phyloP scores from a whole-genome alignment of 2,329 filamentous ascomycete species.

The Mariannaea elegans region DNA sequence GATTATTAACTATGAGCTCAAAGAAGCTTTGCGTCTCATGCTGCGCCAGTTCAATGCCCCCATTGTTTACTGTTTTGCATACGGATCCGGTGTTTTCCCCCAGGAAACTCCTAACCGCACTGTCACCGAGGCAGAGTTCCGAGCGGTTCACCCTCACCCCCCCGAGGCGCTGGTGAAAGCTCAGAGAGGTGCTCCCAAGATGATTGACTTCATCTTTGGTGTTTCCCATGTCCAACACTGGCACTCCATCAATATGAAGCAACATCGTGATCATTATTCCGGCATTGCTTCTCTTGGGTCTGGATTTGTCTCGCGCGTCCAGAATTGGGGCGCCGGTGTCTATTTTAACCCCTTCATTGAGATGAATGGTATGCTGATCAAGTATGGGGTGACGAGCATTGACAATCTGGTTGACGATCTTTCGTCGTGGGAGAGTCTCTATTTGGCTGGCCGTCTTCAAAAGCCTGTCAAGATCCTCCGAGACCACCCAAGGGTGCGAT shows the following conservation, averaged over 20 bases:
- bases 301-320: conserved; percentile 82
- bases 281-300: conserved; percentile 84
- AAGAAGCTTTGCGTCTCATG: conserved; percentile 86
- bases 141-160: conserved; percentile 81
- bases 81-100: conserved; percentile 95
- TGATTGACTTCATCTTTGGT: conserved; percentile 99
- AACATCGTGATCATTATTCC: conserved; percentile 94
- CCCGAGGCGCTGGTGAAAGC: conserved; percentile 83
- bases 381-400: conserved; percentile 96
- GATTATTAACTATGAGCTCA: conserved; percentile 94
- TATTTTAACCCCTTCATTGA: conserved; percentile 98
- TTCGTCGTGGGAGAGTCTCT: conserved; percentile 90
- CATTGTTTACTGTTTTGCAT: conserved; percentile 96
- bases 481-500: conserved; percentile 89
- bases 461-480: conserved; percentile 98
- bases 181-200: conserved; percentile 88
- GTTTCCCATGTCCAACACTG: conserved; percentile 95
- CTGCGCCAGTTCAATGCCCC: conserved; percentile 92
- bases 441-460: conserved; percentile 94
- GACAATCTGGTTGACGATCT: conserved; percentile 89
- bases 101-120: conserved; percentile 67
- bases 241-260: conserved; percentile 90
- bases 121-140: conserved; percentile 65
- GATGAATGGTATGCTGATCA: conserved; percentile 94
- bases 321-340: conserved; percentile 93